Percentiles rank a stretch among this genome's conserved stretches.
Conservation (phyloP, 306 rosid species). For the Psophocarpus tetragonolobus region DNA sequence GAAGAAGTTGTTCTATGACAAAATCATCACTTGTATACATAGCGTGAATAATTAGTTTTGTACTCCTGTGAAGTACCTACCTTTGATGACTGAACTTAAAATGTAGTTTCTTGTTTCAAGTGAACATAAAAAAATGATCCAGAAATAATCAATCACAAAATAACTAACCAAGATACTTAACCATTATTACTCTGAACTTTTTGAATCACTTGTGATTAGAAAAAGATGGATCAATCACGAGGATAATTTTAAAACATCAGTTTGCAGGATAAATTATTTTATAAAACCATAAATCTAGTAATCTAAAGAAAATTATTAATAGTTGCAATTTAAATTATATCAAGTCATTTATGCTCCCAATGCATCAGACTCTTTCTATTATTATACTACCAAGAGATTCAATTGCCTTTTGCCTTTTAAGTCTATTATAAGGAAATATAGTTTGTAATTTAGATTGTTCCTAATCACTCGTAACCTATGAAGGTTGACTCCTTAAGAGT, state of each 20-base stretch:
- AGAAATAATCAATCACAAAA: not conserved
- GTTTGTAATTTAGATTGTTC: not conserved
- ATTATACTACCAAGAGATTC: not conserved
- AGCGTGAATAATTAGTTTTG: not conserved
- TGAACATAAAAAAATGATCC: not conserved
- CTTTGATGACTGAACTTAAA: not conserved
- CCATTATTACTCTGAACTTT: not conserved
- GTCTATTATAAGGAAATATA: not conserved
- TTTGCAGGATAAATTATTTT: too few relatives aligned
- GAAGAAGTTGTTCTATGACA: constrained; percentile 15
- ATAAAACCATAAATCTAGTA: not conserved
- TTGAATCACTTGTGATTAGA: not conserved
- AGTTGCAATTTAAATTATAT: not conserved
- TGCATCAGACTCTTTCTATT: not conserved
- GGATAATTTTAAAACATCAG: not conserved
- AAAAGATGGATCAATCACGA: not conserved
- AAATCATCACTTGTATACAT: not conserved
- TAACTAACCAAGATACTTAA: not conserved
- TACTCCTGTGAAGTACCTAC: constrained; percentile 4
- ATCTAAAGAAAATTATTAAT: not conserved
- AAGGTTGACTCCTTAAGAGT: not conserved
- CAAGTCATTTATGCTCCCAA: not conserved
- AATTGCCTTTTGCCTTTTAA: not conserved
- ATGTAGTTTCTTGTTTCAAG: constrained; percentile 1
- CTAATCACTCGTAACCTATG: not conserved